Evolutionary conservation across 1,284 basidiomycete genomes (phyloP), one percentile per base, ranked within the genome.

Genomic region (Anthracocystis panici-leucophaei): DNA sequence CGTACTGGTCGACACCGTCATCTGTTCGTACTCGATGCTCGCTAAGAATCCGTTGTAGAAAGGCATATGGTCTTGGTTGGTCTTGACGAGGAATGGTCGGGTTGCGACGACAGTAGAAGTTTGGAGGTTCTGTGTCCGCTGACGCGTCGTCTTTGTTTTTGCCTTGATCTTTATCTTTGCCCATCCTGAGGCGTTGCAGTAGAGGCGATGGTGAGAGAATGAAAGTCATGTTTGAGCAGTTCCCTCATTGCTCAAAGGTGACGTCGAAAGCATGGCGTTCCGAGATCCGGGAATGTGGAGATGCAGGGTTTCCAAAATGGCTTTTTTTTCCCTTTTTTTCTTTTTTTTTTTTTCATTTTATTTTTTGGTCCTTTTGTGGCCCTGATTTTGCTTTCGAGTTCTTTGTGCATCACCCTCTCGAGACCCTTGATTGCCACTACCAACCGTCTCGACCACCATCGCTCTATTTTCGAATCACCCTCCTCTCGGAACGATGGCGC

Each of bases 71-170:
- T 48, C 60, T 55, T 8, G 73, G 67, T 51, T 64, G 67, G 18
- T 54, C 45, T 31, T 67, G 63, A 25, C 67, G 67, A 41, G 73
- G 73, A 4, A 71, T 67, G 25, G 73, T 75, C 0, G 73, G 67
- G 21, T 67, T 67, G 45, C 73, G 73, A 16, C 73, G 67, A 27
- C 73, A 75, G 51, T 67, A 75, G 16, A 76, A 76, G 58, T 76
- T 68, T 27, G 68, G 68, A 8, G 45, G 54, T 1, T 71, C 64
- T 16, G 21, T 27, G 27, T 27, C 54, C 10, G 23, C 51, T 7
- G 2, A 9, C 14, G 56, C 63, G 11, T 29, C 56, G 7, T 57
- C 57, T 33, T 68, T 57, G 50, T 58, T 64, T 50, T 62, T 65
- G n/a, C 64, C 73, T 27, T 27, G 3, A 5, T 57, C 57, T 33